Percentiles rank a stretch among this genome's conserved stretches.
phyloP scores from a whole-genome alignment of 306 rosid genomes.

The Dryas drummondii region DNA sequence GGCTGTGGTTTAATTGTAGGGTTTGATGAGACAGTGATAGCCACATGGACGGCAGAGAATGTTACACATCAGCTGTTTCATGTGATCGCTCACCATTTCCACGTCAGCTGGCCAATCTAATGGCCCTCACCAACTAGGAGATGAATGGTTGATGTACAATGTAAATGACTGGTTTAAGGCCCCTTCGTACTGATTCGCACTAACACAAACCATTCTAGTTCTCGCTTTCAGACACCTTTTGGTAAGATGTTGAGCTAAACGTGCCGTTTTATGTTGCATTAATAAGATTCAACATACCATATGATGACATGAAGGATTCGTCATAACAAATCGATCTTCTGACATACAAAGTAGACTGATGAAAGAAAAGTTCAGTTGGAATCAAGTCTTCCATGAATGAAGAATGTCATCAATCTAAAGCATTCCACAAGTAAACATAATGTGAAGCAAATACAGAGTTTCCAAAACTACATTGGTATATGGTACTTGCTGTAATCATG shows the following conservation, averaged over 20 bases:
- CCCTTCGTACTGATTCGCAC: conserved; percentile 2
- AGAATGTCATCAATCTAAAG: background rate
- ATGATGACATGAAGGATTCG: background rate
- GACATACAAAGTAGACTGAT: background rate
- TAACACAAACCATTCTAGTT: background rate
- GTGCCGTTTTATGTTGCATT: background rate
- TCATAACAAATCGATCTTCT: background rate
- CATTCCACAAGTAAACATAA: background rate
- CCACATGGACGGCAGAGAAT: conserved; percentile 29
- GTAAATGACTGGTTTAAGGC: conserved; percentile 19
- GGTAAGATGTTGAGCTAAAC: conserved; percentile 5
- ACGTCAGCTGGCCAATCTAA: conserved; percentile 17
- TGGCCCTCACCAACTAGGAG: background rate
- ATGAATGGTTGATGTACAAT: conserved; percentile 9
- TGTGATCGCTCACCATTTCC: conserved; percentile 10
- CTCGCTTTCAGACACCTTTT: background rate
- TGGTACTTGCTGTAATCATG: background rate
- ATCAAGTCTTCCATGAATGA: background rate
- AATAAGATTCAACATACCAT: too few species aligned
- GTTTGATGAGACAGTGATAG: conserved; percentile 38
- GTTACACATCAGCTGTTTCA: conserved; percentile 27
- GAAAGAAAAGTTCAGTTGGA: background rate
- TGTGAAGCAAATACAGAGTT: background rate
- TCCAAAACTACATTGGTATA: background rate
- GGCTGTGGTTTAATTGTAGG: conserved; percentile 48